These are phyloP conservation scores for Coelastrella sp. DNA, from an alignment of 139 green algal genomes.

Conservation along the genomic window DNA sequence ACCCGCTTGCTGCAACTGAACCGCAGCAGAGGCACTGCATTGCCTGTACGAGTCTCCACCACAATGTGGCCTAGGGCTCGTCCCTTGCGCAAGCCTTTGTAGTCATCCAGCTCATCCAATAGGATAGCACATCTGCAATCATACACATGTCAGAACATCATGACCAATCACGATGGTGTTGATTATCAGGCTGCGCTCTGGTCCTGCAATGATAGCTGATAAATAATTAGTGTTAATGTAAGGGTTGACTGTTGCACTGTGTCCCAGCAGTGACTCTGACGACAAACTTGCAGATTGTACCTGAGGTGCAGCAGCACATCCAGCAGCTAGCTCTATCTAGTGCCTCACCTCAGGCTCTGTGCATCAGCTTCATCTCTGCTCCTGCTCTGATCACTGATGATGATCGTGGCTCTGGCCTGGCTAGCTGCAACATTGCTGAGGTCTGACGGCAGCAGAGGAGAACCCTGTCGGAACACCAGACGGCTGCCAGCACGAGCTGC, in stretches of 20 bases:
- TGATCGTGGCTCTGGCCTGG: constrained; percentile 50
- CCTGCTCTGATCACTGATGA: constrained; percentile 58
- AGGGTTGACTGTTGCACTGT: too few species aligned
- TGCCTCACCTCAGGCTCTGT: constrained; percentile 53
- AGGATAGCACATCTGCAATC: constrained; percentile 53
- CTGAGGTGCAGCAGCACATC: too few species aligned
- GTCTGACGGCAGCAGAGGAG: constrained; percentile 53
- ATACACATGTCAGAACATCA: background rate
- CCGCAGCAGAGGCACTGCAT: constrained; percentile 53
- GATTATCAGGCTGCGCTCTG: background rate
- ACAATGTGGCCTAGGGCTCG: constrained; percentile 42
- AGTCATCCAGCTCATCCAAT: constrained; percentile 54
- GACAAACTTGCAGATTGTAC: too few species aligned
- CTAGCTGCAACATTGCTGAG: constrained; percentile 57
- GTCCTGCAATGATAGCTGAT: background rate
- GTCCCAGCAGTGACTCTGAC: too few species aligned
- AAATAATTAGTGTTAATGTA: too few species aligned
- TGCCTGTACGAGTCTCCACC: constrained; percentile 45
- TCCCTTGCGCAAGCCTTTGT: constrained; percentile 23
- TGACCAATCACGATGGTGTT: background rate
- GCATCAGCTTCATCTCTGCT: constrained; percentile 55
- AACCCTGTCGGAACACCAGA: constrained; percentile 73
- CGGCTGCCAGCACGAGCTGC: constrained; percentile 41
- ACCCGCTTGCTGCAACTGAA: constrained; percentile 67
- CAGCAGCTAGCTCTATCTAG: background rate